These are phyloP conservation scores for Cyberlindnera amylophila DNA, from an alignment of 805 yeast species.

Conservation along the genomic window DNA sequence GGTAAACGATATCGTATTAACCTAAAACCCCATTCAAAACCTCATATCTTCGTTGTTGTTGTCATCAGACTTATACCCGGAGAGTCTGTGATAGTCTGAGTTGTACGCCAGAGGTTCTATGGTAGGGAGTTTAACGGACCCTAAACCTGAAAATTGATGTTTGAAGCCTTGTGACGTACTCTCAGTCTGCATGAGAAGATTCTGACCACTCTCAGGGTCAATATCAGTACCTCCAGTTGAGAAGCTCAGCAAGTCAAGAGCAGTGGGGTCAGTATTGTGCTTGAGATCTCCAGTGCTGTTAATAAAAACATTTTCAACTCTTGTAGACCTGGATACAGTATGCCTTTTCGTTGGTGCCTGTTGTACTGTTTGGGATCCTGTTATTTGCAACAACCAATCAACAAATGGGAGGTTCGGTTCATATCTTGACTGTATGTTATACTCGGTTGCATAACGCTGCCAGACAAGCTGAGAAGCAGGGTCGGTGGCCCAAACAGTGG, in stretches of 20 bases:
- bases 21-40: background rate
- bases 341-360: no score
- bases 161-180: no score
- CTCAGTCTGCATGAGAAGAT: no score
- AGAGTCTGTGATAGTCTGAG: no score
- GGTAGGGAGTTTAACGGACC: background rate
- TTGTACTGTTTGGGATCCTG: no score
- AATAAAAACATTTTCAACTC: background rate
- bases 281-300: background rate
- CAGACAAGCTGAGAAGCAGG: slow-evolving; percentile 25
- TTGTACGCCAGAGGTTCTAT: background rate
- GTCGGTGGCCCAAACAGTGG: slow-evolving; percentile 29
- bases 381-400: slow-evolving; percentile 9
- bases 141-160: no score
- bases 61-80: background rate
- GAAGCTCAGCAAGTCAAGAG: background rate
- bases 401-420: slow-evolving; percentile 1
- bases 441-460: slow-evolving; percentile 30
- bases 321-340: background rate
- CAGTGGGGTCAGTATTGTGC: background rate
- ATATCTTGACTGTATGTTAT: slow-evolving; percentile 11
- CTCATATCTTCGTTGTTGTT: background rate
- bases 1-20: no score
- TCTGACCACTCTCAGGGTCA: no score
- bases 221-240: no score